Percentiles rank a stretch among this genome's conserved stretches.
Conservation (phyloP, 1,284 basidiomycete species). For the Cutaneotrichosporon arboriforme region DNA sequence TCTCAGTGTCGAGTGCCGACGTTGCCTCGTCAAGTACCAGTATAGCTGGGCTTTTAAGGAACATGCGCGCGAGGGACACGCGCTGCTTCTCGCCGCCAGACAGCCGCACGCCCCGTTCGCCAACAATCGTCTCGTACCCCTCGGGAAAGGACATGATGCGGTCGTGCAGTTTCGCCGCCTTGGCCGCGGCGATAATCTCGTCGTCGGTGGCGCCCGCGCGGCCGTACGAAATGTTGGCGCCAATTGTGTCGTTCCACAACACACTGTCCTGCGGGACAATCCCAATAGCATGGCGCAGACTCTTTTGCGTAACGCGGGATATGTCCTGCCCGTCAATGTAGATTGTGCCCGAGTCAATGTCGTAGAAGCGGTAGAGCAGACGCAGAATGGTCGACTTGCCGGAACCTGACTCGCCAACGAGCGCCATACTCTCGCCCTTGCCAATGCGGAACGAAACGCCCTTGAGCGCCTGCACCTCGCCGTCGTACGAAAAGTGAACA, state of each 20-base stretch:
- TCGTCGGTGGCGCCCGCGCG: slow-evolving; percentile 78
- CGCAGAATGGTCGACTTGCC: slow-evolving; percentile 95
- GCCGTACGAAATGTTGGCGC: slow-evolving; percentile 93
- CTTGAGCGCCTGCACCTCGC: slow-evolving; percentile 79
- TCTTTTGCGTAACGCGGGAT: slow-evolving; percentile 64
- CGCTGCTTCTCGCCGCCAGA: slow-evolving; percentile 93
- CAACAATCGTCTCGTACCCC: slow-evolving; percentile 78
- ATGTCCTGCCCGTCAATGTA: slow-evolving; percentile 75
- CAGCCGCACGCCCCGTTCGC: slow-evolving; percentile 94
- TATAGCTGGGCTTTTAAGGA: slow-evolving; percentile 90
- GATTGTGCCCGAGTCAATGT: slow-evolving; percentile 73
- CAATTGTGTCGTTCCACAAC: slow-evolving; percentile 88
- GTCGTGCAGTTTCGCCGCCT: slow-evolving; percentile 78
- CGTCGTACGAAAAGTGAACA: slow-evolving; percentile 82
- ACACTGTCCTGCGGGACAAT: slow-evolving; percentile 98
- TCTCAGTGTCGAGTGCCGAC: slow-evolving; percentile 87
- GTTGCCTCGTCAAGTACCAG: slow-evolving; percentile 97
- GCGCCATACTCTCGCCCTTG: slow-evolving; percentile 89
- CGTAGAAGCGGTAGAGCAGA: slow-evolving; percentile 90
- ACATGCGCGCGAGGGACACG: slow-evolving; percentile 81
- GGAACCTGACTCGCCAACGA: slow-evolving; percentile 93
- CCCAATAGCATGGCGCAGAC: slow-evolving; percentile 73
- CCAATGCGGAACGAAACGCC: slow-evolving; percentile 84
- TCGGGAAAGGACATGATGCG: slow-evolving; percentile 76
- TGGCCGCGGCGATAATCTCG: slow-evolving; percentile 77